Conservation (phyloP, 192 early-diverging fungal species). For the Spinellus fusiger region DNA sequence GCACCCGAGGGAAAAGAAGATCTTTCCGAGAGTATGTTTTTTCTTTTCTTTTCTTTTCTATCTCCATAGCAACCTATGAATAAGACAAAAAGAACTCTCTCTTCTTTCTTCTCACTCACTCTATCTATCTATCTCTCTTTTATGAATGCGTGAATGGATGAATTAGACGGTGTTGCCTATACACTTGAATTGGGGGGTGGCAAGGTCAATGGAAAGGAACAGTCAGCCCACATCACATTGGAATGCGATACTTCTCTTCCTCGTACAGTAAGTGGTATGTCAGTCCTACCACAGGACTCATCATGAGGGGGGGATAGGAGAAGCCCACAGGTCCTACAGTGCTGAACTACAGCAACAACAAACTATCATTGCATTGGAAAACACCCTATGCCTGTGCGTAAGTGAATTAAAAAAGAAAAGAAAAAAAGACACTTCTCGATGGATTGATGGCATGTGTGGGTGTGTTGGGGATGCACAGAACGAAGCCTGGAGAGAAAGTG, state of each 20-base stretch:
- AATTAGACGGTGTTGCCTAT: slow-evolving; percentile 21
- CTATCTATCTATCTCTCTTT: too few species aligned
- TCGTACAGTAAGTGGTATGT: slow-evolving; percentile 14
- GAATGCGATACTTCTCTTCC: slow-evolving; percentile 23
- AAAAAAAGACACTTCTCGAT: background rate
- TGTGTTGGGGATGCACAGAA: background rate
- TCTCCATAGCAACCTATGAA: background rate
- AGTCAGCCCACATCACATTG: slow-evolving; percentile 24
- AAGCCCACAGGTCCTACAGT: slow-evolving; percentile 4
- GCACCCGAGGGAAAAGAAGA: slow-evolving; percentile 3
- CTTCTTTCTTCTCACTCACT: background rate
- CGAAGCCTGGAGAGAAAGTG: background rate
- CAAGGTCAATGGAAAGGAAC: slow-evolving; percentile 1
- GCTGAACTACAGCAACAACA: background rate
- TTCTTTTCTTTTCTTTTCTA: too few species aligned
- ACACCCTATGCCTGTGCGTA: slow-evolving; percentile 20
- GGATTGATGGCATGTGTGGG: too few species aligned
- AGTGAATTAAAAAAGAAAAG: background rate
- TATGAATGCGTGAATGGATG: background rate
- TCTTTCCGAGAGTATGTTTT: slow-evolving; percentile 16
- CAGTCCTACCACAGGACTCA: too few species aligned
- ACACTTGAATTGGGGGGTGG: slow-evolving; percentile 21
- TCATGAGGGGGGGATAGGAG: background rate
- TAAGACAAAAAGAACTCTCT: background rate
- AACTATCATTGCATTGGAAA: slow-evolving; percentile 14